A percentile compares a stretch with the other conserved stretches of the same genome.
Conservation (phyloP, 2,329 filamentous ascomycete species). For the Talaromyces albobiverticillius region DNA sequence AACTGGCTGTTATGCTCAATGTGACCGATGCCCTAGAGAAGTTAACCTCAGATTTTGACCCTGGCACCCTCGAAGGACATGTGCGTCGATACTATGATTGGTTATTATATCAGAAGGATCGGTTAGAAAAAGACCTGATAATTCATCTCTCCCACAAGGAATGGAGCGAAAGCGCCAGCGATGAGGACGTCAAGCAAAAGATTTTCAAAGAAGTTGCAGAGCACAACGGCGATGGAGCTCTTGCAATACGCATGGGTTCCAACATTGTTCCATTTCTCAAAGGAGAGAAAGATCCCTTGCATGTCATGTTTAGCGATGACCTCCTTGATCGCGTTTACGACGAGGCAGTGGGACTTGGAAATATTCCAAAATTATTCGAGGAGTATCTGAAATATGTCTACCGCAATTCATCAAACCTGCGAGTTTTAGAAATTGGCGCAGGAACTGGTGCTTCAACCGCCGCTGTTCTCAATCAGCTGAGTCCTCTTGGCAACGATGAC, state of each 20-base stretch:
- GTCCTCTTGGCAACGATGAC: slow-evolving; percentile 3
- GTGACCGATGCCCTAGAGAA: slow-evolving; percentile 26
- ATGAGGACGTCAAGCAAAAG: slow-evolving; percentile 21
- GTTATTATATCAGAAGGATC: slow-evolving; percentile 22
- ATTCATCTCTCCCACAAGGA: slow-evolving; percentile 22
- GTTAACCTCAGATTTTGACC: slow-evolving; percentile 18
- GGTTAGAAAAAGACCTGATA: slow-evolving; percentile 22
- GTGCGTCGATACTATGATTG: slow-evolving; percentile 28
- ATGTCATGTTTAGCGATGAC: slow-evolving; percentile 34
- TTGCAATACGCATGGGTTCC: slow-evolving; percentile 29
- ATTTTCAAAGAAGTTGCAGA: slow-evolving; percentile 22
- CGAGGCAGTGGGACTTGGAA: slow-evolving; percentile 23
- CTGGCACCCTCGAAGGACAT: slow-evolving; percentile 22
- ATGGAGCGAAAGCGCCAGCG: slow-evolving; percentile 20
- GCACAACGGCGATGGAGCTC: slow-evolving; percentile 27
- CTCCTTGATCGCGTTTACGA: slow-evolving; percentile 30
- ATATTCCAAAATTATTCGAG: slow-evolving; percentile 20
- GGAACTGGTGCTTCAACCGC: slow-evolving; percentile 45
- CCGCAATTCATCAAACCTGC: slow-evolving; percentile 21
- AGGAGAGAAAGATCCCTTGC: slow-evolving; percentile 28
- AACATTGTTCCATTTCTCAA: slow-evolving; percentile 28
- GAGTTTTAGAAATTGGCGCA: slow-evolving; percentile 44
- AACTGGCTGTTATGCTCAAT: slow-evolving; percentile 28
- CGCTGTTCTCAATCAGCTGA: slow-evolving; percentile 30
- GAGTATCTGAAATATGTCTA: slow-evolving; percentile 21